Evolutionary conservation across 2,329 filamentous ascomycete species (phyloP).

Genomic region (Arthrobotrys megalospora): DNA sequence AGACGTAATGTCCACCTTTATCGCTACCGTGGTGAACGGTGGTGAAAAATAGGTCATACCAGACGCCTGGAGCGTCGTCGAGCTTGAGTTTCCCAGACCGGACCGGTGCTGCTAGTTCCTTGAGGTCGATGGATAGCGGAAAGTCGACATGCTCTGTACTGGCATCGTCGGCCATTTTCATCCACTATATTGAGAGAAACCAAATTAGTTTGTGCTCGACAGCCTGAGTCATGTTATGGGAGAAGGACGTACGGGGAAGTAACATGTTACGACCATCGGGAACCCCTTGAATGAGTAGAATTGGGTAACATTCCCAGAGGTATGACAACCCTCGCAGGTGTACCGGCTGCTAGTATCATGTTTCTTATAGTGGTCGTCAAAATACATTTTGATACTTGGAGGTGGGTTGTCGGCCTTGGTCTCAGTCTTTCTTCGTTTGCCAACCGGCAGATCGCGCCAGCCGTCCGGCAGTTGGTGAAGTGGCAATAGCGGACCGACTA

Average conservation of each 20-base stretch:
- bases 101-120: conserved; percentile 43
- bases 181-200: conserved; percentile 29
- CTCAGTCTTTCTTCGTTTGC: conserved; percentile 33
- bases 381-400: conserved; percentile 50
- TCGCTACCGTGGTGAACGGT: conserved; percentile 54
- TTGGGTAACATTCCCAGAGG: conserved; percentile 46
- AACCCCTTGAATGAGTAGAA: conserved; percentile 57
- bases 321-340: conserved; percentile 49
- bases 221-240: background rate
- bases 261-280: conserved; percentile 57
- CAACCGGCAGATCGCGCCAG: conserved; percentile 44
- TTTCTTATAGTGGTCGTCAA: conserved; percentile 57
- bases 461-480: conserved; percentile 36
- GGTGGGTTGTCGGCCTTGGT: conserved; percentile 33
- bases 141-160: conserved; percentile 53
- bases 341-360: conserved; percentile 43
- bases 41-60: conserved; percentile 59
- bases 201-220: background rate
- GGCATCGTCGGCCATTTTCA: conserved; percentile 50
- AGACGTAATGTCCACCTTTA: conserved; percentile 56
- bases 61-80: conserved; percentile 54
- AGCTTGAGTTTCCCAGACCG: conserved; percentile 37
- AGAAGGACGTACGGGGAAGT: conserved; percentile 45
- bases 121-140: conserved; percentile 52
- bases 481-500: conserved; percentile 40